Evolutionary conservation across 805 yeast genomes (phyloP).

Genomic region (Suhomyces sp.): DNA sequence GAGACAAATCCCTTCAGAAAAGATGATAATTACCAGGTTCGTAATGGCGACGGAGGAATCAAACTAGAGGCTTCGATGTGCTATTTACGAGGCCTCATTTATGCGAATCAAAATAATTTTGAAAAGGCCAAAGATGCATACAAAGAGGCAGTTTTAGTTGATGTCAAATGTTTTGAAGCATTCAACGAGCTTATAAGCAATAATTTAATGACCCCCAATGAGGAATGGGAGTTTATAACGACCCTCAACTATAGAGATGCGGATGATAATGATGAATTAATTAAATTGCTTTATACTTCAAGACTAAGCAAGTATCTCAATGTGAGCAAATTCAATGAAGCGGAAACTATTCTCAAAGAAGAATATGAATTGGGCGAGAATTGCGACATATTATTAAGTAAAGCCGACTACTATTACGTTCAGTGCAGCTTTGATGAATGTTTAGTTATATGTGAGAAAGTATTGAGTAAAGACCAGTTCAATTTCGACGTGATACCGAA

Average conservation of each 20-base stretch:
- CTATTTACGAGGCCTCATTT: conserved; percentile 79
- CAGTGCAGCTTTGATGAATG: conserved; percentile 82
- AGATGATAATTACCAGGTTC: conserved; percentile 38
- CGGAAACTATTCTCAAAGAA: conserved; percentile 62
- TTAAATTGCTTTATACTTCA: conserved; percentile 73
- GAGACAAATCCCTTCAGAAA: conserved; percentile 72
- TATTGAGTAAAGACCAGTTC: conserved; percentile 60
- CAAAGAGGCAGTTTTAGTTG: conserved; percentile 81
- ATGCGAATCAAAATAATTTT: conserved; percentile 77
- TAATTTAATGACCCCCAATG: conserved; percentile 75
- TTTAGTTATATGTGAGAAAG: conserved; percentile 65
- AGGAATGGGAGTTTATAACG: conserved; percentile 79
- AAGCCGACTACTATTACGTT: conserved; percentile 67
- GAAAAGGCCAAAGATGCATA: conserved; percentile 84
- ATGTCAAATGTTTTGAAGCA: conserved; percentile 91
- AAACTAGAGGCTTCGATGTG: conserved; percentile 86
- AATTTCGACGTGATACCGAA: conserved; percentile 72
- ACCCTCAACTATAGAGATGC: conserved; percentile 66
- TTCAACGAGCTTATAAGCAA: conserved; percentile 73
- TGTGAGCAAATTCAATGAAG: conserved; percentile 56
- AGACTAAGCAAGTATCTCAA: conserved; percentile 72
- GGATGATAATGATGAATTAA: conserved; percentile 77
- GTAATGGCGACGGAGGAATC: conserved; percentile 76
- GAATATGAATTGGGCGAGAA: conserved; percentile 72
- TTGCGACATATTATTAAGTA: conserved; percentile 63